phyloP scores from a whole-genome alignment of 768 basidiomycete species.

The Kwoniella bestiolae region DNA sequence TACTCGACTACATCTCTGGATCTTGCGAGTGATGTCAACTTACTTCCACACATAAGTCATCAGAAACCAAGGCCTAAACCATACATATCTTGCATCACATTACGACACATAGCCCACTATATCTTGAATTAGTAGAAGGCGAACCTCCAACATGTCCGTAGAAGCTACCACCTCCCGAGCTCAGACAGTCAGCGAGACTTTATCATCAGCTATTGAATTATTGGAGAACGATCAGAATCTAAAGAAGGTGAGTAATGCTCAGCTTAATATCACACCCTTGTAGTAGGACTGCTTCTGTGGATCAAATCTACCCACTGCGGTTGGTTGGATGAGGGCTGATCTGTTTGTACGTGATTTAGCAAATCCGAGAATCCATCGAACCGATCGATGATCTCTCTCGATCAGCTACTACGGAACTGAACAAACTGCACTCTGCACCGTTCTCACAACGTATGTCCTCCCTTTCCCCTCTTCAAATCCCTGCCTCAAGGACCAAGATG shows the following conservation, averaged over 20 bases:
- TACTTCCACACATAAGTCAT: too few species aligned
- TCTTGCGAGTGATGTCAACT: too few species aligned
- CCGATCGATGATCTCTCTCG: constrained; percentile 47
- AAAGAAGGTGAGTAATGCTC: constrained; percentile 38
- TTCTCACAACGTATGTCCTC: constrained; percentile 36
- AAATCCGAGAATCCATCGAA: constrained; percentile 47
- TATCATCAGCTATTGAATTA: constrained; percentile 35
- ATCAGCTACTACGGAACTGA: constrained; percentile 39
- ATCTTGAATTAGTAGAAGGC: background rate
- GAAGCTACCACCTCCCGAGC: constrained; percentile 10
- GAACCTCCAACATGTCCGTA: background rate
- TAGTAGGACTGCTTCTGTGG: background rate
- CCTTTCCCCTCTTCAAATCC: background rate
- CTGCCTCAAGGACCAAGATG: background rate
- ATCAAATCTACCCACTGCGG: background rate
- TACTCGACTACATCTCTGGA: too few species aligned
- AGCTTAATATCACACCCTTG: background rate
- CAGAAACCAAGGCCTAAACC: too few species aligned
- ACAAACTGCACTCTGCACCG: constrained; percentile 41
- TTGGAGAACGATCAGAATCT: constrained; percentile 48
- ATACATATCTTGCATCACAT: too few species aligned
- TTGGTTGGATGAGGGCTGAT: too few species aligned
- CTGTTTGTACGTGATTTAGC: constrained; percentile 1
- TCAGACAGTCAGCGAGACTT: constrained; percentile 20
- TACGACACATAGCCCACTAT: too few species aligned